Conservation (phyloP, 768 basidiomycete genomes). For the Tylopilus cervinicoccineus region DNA sequence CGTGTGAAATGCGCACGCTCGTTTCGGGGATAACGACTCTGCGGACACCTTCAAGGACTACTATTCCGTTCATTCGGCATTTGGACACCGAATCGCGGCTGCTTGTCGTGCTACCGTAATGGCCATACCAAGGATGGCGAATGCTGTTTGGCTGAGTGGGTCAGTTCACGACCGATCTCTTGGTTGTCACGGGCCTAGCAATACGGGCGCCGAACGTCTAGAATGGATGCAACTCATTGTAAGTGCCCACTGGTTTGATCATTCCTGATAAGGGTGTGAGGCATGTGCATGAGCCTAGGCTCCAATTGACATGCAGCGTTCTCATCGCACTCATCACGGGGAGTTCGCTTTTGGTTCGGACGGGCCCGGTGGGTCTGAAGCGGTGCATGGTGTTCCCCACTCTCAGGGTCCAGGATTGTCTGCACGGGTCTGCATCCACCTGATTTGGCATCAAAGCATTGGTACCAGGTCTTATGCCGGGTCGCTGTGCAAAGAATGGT, state of each 20-base stretch:
- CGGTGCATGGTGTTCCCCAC: not conserved
- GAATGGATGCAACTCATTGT: not conserved
- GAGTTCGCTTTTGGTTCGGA: not conserved
- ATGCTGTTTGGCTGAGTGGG: too few relatives aligned
- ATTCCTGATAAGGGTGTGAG: not conserved
- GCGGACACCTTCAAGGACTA: not conserved
- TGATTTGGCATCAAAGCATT: not conserved
- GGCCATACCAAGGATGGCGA: slow-evolving; percentile 27
- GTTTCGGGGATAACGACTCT: slow-evolving; percentile 16
- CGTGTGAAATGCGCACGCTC: too few relatives aligned
- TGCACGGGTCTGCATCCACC: not conserved
- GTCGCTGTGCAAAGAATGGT: not conserved
- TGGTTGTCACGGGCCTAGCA: slow-evolving; percentile 28
- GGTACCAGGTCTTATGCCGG: not conserved
- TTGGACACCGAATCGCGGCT: slow-evolving; percentile 22
- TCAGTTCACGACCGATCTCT: slow-evolving; percentile 24
- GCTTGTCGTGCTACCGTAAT: slow-evolving; percentile 24
- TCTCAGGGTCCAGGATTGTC: not conserved
- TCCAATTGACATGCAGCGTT: too few relatives aligned
- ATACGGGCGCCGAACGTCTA: slow-evolving; percentile 21
- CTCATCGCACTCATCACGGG: not conserved
- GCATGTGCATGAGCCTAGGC: not conserved
- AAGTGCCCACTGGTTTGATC: not conserved
- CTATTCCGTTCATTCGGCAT: slow-evolving; percentile 5
- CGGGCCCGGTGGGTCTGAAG: not conserved